phyloP scores from a whole-genome alignment of 495 filamentous ascomycete species.

The Cercophora sp. region DNA sequence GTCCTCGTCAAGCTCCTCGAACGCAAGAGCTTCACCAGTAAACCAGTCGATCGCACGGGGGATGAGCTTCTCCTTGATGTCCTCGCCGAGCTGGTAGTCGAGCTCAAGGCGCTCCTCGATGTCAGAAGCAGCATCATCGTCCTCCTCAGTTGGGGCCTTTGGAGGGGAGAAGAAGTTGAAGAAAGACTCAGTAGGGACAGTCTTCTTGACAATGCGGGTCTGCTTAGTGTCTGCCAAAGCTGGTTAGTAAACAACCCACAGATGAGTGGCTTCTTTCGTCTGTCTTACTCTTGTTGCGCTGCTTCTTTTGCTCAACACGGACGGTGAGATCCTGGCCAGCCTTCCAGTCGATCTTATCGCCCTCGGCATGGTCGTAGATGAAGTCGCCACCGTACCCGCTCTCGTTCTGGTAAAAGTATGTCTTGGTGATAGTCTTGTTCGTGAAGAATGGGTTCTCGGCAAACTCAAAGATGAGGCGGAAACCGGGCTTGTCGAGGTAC shows the following conservation, averaged over 20 bases:
- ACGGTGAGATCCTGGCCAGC: slow-evolving; percentile 87
- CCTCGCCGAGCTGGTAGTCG: slow-evolving; percentile 98
- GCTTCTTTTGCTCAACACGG: slow-evolving; percentile 95
- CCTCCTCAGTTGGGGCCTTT: slow-evolving; percentile 71
- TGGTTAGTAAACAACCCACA: slow-evolving; percentile 24
- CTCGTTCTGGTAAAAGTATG: slow-evolving; percentile 99
- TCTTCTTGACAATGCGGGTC: slow-evolving; percentile 97
- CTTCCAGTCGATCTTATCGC: slow-evolving; percentile 98
- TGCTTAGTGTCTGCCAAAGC: slow-evolving; percentile 82
- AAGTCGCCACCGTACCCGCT: slow-evolving; percentile 97
- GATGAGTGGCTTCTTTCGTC: not conserved
- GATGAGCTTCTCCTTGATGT: slow-evolving; percentile 99
- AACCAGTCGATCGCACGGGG: slow-evolving; percentile 99
- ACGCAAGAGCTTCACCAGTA: slow-evolving; percentile 96
- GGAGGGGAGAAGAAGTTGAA: slow-evolving; percentile 99
- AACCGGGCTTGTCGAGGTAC: slow-evolving; percentile 96
- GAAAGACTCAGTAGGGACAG: slow-evolving; percentile 96
- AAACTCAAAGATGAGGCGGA: slow-evolving; percentile 97
- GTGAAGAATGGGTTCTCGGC: slow-evolving; percentile 91
- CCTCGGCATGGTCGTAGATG: slow-evolving; percentile 98
- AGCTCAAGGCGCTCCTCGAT: slow-evolving; percentile 98
- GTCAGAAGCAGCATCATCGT: slow-evolving; percentile 77
- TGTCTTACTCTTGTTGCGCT: slow-evolving; percentile 93
- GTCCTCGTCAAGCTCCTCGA: slow-evolving; percentile 89
- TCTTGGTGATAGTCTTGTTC: slow-evolving; percentile 96